phyloP scores from a whole-genome alignment of 495 filamentous ascomycete genomes.

The Xylaria scruposa region DNA sequence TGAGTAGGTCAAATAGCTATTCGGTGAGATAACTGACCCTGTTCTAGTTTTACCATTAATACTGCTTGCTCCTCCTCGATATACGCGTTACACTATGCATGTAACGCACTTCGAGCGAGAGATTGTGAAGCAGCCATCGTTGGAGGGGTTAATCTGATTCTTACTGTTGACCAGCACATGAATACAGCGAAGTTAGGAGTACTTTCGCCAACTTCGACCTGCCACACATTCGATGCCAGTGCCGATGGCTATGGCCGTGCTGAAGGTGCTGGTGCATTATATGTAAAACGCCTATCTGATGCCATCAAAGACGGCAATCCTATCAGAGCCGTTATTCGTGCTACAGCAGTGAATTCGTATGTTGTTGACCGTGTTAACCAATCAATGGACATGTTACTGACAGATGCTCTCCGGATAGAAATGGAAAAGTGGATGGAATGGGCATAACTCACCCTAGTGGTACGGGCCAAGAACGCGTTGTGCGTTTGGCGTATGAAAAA shows the following conservation, averaged over 20 bases:
- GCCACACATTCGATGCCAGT: neutral
- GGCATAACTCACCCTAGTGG: conserved; percentile 64
- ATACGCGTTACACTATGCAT: conserved; percentile 54
- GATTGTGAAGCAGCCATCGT: conserved; percentile 47
- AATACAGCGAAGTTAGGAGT: conserved; percentile 50
- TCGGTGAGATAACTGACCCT: neutral
- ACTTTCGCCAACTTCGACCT: conserved; percentile 46
- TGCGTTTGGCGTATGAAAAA: conserved; percentile 56
- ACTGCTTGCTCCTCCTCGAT: conserved; percentile 63
- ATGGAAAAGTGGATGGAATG: conserved; percentile 56
- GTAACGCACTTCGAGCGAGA: conserved; percentile 41
- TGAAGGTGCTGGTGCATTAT: neutral
- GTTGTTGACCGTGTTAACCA: conserved; percentile 26
- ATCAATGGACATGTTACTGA: neutral
- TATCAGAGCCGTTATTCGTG: conserved; percentile 35
- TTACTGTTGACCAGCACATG: conserved; percentile 49
- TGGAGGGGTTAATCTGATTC: conserved; percentile 44
- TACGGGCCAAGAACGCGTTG: conserved; percentile 60
- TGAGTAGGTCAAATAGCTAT: conserved; percentile 20
- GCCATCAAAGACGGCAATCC: conserved; percentile 4
- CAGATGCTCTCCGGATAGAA: conserved; percentile 29
- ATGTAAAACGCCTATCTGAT: neutral
- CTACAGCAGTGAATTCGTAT: conserved; percentile 59
- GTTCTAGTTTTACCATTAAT: conserved; percentile 56
- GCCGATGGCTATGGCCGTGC: neutral